Conservation (phyloP, 495 filamentous ascomycete species). For the Ramalina peruviana region DNA sequence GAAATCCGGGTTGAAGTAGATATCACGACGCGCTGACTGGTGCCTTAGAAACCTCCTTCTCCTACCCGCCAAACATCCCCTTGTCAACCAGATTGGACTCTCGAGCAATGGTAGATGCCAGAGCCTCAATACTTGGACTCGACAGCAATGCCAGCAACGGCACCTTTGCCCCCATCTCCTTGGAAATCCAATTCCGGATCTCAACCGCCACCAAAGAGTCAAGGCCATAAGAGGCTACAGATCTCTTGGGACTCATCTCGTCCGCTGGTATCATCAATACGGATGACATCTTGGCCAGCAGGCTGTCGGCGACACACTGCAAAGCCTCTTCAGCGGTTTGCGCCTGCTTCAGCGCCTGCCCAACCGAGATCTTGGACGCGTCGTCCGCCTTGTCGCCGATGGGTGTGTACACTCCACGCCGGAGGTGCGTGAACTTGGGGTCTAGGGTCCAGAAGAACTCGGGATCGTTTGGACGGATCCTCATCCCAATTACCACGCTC, state of each 20-base stretch:
- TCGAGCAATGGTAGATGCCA: conserved; percentile 1
- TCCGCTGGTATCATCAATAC: conserved; percentile 23
- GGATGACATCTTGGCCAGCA: conserved; percentile 20
- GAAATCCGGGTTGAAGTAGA: too few relatives aligned
- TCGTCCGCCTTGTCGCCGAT: neutral
- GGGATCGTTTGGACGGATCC: neutral
- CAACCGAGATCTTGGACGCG: neutral
- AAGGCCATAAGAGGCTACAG: conserved; percentile 31
- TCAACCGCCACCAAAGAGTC: conserved; percentile 47
- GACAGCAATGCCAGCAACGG: conserved; percentile 33
- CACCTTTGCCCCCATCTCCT: conserved; percentile 29
- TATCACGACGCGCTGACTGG: too few relatives aligned
- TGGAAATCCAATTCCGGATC: conserved; percentile 38
- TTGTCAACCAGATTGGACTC: neutral
- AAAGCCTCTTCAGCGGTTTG: conserved; percentile 14
- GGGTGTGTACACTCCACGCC: conserved; percentile 6
- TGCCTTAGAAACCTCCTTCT: neutral
- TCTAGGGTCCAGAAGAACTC: conserved; percentile 33
- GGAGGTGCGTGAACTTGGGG: conserved; percentile 28
- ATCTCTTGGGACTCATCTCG: conserved; percentile 25
- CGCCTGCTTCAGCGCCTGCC: conserved; percentile 4
- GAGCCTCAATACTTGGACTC: conserved; percentile 1
- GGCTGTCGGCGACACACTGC: conserved; percentile 15
- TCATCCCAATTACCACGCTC: neutral
- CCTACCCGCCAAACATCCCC: neutral